Evolutionary conservation across 2,329 filamentous ascomycete species (phyloP).

Genomic region (Neonectria punicea): DNA sequence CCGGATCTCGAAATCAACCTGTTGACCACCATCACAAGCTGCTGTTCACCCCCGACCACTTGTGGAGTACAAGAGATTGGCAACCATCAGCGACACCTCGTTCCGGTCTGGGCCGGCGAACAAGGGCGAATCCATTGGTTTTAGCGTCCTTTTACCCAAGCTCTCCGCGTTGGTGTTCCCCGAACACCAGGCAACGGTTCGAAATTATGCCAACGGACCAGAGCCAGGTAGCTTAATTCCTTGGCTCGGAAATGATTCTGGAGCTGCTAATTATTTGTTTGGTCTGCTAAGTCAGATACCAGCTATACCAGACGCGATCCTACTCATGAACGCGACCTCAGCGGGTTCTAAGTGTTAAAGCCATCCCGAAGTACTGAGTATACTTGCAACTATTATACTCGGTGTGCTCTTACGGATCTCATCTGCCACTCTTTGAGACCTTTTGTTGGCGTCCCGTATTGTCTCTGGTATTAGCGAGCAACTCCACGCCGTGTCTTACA

Average conservation of each 20-base stretch:
- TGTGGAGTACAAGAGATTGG: slow-evolving; percentile 38
- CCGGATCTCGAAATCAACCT: slow-evolving; percentile 21
- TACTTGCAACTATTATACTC: neutral
- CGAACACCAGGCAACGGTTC: neutral
- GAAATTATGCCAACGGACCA: slow-evolving; percentile 11
- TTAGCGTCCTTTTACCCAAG: slow-evolving; percentile 31
- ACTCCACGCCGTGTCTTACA: slow-evolving; percentile 32
- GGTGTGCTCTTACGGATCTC: neutral
- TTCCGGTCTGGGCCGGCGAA: slow-evolving; percentile 33
- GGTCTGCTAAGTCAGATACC: neutral
- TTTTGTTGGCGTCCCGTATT: slow-evolving; percentile 24
- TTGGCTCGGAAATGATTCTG: slow-evolving; percentile 14
- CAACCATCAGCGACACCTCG: slow-evolving; percentile 23
- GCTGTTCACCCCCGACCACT: slow-evolving; percentile 16
- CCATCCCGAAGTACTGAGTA: slow-evolving; percentile 1
- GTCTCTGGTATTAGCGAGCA: slow-evolving; percentile 33
- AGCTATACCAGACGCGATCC: slow-evolving; percentile 15
- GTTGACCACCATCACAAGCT: slow-evolving; percentile 13
- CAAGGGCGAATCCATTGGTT: slow-evolving; percentile 30
- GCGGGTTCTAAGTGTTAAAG: slow-evolving; percentile 8
- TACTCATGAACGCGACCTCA: slow-evolving; percentile 10
- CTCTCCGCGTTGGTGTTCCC: neutral
- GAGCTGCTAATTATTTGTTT: neutral
- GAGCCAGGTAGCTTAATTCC: slow-evolving; percentile 15
- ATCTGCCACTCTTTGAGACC: slow-evolving; percentile 7